Base-by-base conservation (phyloP, 2,329 filamentous ascomycete species). In the Claviceps purpurea region DNA sequence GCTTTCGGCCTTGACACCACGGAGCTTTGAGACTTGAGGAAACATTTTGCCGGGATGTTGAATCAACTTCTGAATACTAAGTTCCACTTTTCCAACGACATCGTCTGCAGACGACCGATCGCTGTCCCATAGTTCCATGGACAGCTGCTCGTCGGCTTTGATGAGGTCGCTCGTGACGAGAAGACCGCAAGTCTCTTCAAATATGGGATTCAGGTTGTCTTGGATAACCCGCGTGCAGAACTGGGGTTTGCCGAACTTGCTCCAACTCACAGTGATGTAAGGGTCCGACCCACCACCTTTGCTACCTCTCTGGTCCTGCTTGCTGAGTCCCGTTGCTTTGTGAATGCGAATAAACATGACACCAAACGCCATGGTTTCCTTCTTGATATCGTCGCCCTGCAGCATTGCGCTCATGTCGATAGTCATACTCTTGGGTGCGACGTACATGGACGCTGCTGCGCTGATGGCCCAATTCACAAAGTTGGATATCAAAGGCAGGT, bases 221-320 rank as follows among this genome's bases (percentile, higher is more conserved):
- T 91, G 89, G 57, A 97, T 96, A 50, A 97, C 90, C 47, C 93
- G 83, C 1, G 93, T 97, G 68, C 90, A 96, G 68, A 95, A 97
- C 79, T 95, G 94, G 1, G 91, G 91, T 70, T 98, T 98, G 52
- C 87, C 87, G 60, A 96, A 97, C 67, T 97, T 96, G 61, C 88
- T 94, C 73, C 94, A 97, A 42, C 87, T 85, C 39, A 97, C 77
- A 37, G 91, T 96, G 64, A 97, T 94, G 66, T 97, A 97, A 0
- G 91, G 89, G 60, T 98, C 93, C 49, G 87, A 94, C 45, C 91
- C 91, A 38, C 93, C 91, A 18, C 89, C 86, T 50, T 84, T 78
- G 61, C 83, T 90, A 42, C 89, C 90, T 54, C 87, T 82, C 47
- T 72, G 70, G 64, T 98, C 93, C 64, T 96, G 91, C 69, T 95